These are phyloP conservation scores for Debaryomyces prosopidis DNA, from an alignment of 805 yeast genomes.

Conservation along the genomic window DNA sequence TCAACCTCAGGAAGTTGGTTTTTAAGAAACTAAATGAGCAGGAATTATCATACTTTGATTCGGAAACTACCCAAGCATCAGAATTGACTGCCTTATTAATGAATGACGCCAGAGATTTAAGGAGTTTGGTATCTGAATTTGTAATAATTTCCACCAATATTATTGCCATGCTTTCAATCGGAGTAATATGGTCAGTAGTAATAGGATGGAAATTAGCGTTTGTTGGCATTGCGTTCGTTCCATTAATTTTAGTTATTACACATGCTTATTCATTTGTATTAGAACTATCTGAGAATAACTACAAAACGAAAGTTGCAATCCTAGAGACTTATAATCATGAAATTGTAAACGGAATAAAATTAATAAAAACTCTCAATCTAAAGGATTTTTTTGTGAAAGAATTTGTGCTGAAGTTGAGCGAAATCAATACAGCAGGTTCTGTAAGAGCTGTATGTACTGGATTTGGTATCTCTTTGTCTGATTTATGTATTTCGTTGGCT, in stretches of 20 bases:
- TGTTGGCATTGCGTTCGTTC: slow-evolving; percentile 77
- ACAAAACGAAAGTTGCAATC: slow-evolving; percentile 55
- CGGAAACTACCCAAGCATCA: slow-evolving; percentile 40
- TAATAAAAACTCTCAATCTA: slow-evolving; percentile 61
- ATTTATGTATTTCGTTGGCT: slow-evolving; percentile 54
- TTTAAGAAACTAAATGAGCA: slow-evolving; percentile 53
- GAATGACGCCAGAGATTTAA: slow-evolving; percentile 80
- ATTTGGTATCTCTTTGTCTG: slow-evolving; percentile 60
- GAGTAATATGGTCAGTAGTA: slow-evolving; percentile 74
- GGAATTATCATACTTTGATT: slow-evolving; percentile 53
- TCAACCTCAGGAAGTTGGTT: slow-evolving; percentile 47
- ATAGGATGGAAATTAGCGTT: slow-evolving; percentile 86
- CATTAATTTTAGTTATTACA: slow-evolving; percentile 57
- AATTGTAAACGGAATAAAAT: slow-evolving; percentile 55
- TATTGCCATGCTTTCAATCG: slow-evolving; percentile 53
- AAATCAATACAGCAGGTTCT: slow-evolving; percentile 41
- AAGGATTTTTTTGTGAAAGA: slow-evolving; percentile 45
- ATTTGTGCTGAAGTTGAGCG: slow-evolving; percentile 29
- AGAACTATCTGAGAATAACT: slow-evolving; percentile 56
- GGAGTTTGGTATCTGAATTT: slow-evolving; percentile 64
- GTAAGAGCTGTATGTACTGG: slow-evolving; percentile 64
- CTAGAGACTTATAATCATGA: slow-evolving; percentile 57
- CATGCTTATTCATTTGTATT: slow-evolving; percentile 51
- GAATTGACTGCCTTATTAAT: slow-evolving; percentile 66
- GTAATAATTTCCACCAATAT: slow-evolving; percentile 56